phyloP scores from a whole-genome alignment of 805 yeast species.

The Teunomyces cretensis region DNA sequence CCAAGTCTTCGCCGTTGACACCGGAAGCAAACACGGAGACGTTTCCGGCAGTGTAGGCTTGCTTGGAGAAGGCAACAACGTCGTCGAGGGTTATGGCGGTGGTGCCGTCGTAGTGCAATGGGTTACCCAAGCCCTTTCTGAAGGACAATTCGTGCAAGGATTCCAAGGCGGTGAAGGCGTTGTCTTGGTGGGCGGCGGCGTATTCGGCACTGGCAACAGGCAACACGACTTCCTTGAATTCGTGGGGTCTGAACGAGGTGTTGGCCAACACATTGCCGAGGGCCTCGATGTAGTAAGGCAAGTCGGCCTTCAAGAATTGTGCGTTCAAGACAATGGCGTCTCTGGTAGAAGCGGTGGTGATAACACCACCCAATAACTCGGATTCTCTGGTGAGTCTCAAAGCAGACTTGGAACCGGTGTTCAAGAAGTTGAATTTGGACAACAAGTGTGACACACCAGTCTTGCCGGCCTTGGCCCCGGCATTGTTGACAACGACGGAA shows the following conservation, averaged over 20 bases:
- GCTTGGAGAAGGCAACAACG: constrained; percentile 62
- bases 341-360: constrained; percentile 71
- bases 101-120: constrained; percentile 71
- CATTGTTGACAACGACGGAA: constrained; percentile 74
- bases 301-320: constrained; percentile 78
- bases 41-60: constrained; percentile 68
- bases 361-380: constrained; percentile 87
- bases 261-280: constrained; percentile 70
- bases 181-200: constrained; percentile 48
- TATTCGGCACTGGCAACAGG: constrained; percentile 75
- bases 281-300: constrained; percentile 89
- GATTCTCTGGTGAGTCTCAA: constrained; percentile 92
- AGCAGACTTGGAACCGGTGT: constrained; percentile 81
- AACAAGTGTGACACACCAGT: constrained; percentile 87
- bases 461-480: constrained; percentile 73
- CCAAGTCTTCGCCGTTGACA: constrained; percentile 69
- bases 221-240: constrained; percentile 74
- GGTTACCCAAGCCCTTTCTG: constrained; percentile 85
- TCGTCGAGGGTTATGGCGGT: constrained; percentile 57
- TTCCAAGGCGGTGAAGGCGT: constrained; percentile 67
- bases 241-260: constrained; percentile 79
- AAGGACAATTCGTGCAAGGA: constrained; percentile 76
- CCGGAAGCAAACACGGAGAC: constrained; percentile 72
- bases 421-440: constrained; percentile 79
- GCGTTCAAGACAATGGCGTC: constrained; percentile 81